Conservation (phyloP, 805 yeast genomes). For the Saturnispora hagleri region DNA sequence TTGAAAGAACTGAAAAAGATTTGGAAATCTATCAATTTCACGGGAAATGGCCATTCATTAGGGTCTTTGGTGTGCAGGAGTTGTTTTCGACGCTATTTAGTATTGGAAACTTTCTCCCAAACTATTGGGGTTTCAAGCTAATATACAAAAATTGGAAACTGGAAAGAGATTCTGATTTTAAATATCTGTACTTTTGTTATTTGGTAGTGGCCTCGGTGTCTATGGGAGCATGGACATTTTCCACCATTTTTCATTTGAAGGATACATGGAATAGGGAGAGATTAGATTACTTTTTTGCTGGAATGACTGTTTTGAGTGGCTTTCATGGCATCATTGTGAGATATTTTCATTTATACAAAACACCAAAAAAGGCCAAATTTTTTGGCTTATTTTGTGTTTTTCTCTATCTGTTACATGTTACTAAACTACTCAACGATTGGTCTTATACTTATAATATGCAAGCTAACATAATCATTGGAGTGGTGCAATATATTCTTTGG, state of each 20-base stretch:
- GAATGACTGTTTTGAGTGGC: conserved; percentile 74
- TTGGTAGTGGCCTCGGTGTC: conserved; percentile 52
- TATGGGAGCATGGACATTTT: conserved; percentile 81
- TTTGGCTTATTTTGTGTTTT: conserved; percentile 35
- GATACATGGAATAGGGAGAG: conserved; percentile 75
- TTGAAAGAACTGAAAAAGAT: conserved; percentile 35
- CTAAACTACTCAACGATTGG: conserved; percentile 64
- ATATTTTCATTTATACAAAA: conserved; percentile 46
- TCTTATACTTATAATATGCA: conserved; percentile 91
- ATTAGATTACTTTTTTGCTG: conserved; percentile 88
- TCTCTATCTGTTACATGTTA: conserved; percentile 56
- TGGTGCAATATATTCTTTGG: conserved; percentile 61
- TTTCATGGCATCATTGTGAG: conserved; percentile 61
- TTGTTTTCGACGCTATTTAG: conserved; percentile 73
- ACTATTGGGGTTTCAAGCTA: conserved; percentile 37
- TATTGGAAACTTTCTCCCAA: conserved; percentile 59
- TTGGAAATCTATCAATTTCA: conserved; percentile 74
- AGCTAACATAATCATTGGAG: conserved; percentile 73
- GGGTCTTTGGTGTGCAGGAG: conserved; percentile 80
- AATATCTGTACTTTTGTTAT: conserved; percentile 30
- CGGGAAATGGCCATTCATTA: conserved; percentile 93
- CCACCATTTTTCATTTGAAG: conserved; percentile 80
- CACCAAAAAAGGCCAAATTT: conserved; percentile 24
- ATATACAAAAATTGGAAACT: conserved; percentile 19
- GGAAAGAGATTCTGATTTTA: conserved; percentile 19